A percentile compares a stretch with the other conserved stretches of the same genome.
These are phyloP conservation scores for Eucalyptus caleyi DNA, from an alignment of 345 rosid species.

Conservation along the genomic window DNA sequence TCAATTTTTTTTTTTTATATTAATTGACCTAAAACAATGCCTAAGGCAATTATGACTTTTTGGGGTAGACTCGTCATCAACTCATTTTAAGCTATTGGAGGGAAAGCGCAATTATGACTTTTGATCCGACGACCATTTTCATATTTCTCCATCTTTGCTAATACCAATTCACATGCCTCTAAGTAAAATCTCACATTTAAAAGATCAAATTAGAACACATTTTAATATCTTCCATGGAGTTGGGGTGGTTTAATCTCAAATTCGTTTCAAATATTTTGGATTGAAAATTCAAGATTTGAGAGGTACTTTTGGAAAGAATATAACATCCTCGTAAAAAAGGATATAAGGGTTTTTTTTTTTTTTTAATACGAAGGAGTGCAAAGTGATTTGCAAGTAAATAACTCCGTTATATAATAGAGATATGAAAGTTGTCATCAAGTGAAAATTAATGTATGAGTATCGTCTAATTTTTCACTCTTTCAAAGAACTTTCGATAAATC, in stretches of 20 bases:
- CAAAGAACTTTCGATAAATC: background rate
- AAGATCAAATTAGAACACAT: background rate
- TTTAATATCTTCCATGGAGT: background rate
- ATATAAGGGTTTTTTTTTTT: no score
- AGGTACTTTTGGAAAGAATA: background rate
- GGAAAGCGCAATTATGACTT: background rate
- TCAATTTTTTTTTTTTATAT: background rate
- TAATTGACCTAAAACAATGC: background rate
- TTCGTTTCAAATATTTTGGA: background rate
- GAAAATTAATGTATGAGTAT: background rate
- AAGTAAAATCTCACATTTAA: background rate
- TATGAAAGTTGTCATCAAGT: background rate
- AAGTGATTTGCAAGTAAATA: background rate
- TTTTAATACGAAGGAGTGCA: background rate
- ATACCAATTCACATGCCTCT: background rate
- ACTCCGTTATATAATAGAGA: background rate
- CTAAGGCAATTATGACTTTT: background rate
- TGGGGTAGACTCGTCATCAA: background rate
- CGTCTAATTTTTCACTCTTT: background rate
- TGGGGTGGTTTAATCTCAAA: background rate
- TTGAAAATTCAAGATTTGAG: background rate
- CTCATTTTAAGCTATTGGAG: background rate
- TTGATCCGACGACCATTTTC: background rate
- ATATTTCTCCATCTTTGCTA: background rate
- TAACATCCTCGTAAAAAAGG: background rate